Evolutionary conservation across 805 yeast species (phyloP).

Genomic region (Vanderwaltozyma verrucispora): DNA sequence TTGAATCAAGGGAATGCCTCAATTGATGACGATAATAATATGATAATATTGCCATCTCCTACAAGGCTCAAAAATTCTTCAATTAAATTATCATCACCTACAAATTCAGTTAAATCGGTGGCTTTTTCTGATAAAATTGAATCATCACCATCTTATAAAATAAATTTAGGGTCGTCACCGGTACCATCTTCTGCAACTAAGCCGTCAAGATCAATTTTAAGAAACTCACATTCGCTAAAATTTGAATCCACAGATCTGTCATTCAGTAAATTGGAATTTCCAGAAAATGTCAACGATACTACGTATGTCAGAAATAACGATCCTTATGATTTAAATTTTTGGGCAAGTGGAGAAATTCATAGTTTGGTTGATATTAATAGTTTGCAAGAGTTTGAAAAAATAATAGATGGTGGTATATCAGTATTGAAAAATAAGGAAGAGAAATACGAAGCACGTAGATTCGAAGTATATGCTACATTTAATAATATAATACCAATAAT

Average conservation of each 20-base stretch:
- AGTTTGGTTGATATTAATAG: constrained; percentile 10
- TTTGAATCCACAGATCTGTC: neutral
- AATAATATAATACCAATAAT: constrained; percentile 19
- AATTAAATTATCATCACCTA: neutral
- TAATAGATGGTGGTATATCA: constrained; percentile 20
- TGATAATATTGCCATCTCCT: neutral
- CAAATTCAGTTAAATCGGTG: constrained; percentile 13
- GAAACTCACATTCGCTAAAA: constrained; percentile 4
- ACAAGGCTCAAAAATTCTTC: neutral
- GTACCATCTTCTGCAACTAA: constrained; percentile 10
- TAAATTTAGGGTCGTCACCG: constrained; percentile 13
- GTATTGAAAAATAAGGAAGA: constrained; percentile 7
- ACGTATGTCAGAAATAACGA: neutral
- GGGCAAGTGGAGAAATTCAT: constrained; percentile 26
- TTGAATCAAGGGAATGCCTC: neutral
- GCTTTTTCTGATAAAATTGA: constrained; percentile 25
- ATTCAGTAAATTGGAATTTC: constrained; percentile 2
- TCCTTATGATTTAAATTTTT: constrained; percentile 9
- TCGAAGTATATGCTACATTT: constrained; percentile 27
- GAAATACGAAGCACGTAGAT: constrained; percentile 7
- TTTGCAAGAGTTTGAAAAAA: constrained; percentile 14
- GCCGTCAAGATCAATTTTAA: constrained; percentile 22
- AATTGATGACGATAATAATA: neutral
- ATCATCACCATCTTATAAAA: constrained; percentile 15
- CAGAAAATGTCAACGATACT: neutral